These are phyloP conservation scores for Volvox carteri DNA, from an alignment of 163 green algal genomes.

Conservation along the genomic window DNA sequence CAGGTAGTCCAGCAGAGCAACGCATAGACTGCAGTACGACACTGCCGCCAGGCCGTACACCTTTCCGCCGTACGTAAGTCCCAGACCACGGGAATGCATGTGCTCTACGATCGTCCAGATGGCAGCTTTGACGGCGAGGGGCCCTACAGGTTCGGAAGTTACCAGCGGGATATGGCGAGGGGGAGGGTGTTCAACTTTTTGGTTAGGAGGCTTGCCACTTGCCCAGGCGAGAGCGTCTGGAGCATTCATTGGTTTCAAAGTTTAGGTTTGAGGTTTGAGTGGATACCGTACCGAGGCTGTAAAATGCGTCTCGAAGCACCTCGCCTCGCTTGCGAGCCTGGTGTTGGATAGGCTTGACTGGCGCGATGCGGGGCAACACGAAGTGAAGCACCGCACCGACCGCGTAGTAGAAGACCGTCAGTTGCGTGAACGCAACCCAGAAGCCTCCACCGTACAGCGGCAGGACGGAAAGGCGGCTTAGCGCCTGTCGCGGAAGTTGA, in stretches of 20 bases:
- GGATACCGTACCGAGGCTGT: conserved; percentile 76
- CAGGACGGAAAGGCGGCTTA: conserved; percentile 15
- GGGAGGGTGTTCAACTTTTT: conserved; percentile 7
- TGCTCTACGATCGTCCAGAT: conserved; percentile 85
- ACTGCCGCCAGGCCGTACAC: conserved; percentile 30
- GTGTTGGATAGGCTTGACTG: conserved; percentile 76
- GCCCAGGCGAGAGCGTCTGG: no score
- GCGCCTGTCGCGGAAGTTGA: not conserved
- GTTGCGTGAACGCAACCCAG: conserved; percentile 73
- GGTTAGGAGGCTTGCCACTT: no score
- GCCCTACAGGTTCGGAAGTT: no score
- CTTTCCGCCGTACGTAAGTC: conserved; percentile 77
- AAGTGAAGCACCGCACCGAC: conserved; percentile 78
- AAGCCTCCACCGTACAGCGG: conserved; percentile 81
- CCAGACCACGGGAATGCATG: conserved; percentile 73
- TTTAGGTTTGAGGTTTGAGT: no score
- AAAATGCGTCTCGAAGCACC: conserved; percentile 71
- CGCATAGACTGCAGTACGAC: conserved; percentile 77
- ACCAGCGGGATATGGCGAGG: conserved; percentile 18
- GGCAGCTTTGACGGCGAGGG: conserved; percentile 86
- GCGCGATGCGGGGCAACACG: conserved; percentile 70
- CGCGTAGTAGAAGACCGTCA: conserved; percentile 83
- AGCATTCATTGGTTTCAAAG: no score
- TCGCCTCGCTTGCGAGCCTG: conserved; percentile 67
- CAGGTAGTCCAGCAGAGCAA: conserved; percentile 86